Base-by-base conservation (phyloP, 2,329 filamentous ascomycete species). In the Neodidymelliopsis sp. region DNA sequence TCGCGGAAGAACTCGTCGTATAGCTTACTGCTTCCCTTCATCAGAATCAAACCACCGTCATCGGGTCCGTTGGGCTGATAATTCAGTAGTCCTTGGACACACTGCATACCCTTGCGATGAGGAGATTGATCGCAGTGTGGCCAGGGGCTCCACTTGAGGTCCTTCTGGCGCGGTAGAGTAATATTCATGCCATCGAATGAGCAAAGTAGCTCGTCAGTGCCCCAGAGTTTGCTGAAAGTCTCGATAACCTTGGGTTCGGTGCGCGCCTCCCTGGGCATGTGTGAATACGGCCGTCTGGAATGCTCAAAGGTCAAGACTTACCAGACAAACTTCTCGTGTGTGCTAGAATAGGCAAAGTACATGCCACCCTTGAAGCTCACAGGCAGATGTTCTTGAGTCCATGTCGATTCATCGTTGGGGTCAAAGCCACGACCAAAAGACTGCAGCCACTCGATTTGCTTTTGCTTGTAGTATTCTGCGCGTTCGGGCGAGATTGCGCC, bases 1-100 rank as follows among this genome's bases (percentile, higher is more conserved):
- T 59, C 56, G 9, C 25, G 20, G 57, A 79, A 79, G 69, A 78
- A 80, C 52, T 77, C 66, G 33, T 79, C 70, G 34, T 71, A 74
- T 1, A 79, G 63, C 31, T 73, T 74, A 7, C 67, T 56, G 5
- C 71, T 74, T 4, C 77, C 77, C 22, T 74, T 73, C 68, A 79
- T 74, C 4, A 79, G 55, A 25, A 80, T 70, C 7, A 81, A 55
- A 2, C 77, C 77, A 12, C 78, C 78, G 43, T 81, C 78, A 2
- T 78, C 67, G 2, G 70, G 70, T 0, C 78, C 77, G 29, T 75
- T 76, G 1, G 75, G 77, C 6, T 72, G 66, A 9, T 71, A 73
- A 59, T 79, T 79, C 2, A 79, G 53, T 4, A 80, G 59, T 0
- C 78, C 77, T 24, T 79, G 77, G 0, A 79, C 64, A 33, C 67